Evolutionary conservation across 2,329 filamentous ascomycete genomes (phyloP).

Genomic region (Cercospora sp.): DNA sequence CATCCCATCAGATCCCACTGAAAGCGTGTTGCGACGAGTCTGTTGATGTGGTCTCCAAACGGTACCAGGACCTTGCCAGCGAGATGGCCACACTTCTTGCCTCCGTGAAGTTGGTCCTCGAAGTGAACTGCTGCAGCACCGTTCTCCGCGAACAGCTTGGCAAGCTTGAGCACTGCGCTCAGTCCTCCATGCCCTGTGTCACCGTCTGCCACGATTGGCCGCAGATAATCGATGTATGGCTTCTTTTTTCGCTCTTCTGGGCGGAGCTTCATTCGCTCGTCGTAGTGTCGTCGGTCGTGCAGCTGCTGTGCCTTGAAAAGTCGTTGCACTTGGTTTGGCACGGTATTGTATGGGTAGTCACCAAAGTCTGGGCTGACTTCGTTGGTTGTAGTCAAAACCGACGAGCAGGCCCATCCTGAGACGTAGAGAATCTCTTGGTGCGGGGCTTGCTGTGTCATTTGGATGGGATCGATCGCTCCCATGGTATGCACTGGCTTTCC

Average conservation of each 20-base stretch:
- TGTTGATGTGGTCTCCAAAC: constrained; percentile 92
- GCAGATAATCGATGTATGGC: constrained; percentile 87
- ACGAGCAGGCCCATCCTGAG: constrained; percentile 96
- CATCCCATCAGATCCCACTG: constrained; percentile 98
- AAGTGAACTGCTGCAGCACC: constrained; percentile 96
- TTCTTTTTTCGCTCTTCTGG: constrained; percentile 70
- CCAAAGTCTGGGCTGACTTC: constrained; percentile 97
- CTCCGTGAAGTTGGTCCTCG: constrained; percentile 95
- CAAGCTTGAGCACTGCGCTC: constrained; percentile 89
- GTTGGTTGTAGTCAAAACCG: constrained; percentile 87
- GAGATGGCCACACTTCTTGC: constrained; percentile 97
- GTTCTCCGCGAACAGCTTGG: constrained; percentile 96
- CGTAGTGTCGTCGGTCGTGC: constrained; percentile 96
- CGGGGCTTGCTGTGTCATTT: constrained; percentile 97
- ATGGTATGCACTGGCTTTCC: constrained; percentile 94
- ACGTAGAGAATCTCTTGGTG: constrained; percentile 96
- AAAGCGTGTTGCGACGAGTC: constrained; percentile 85
- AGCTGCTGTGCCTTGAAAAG: constrained; percentile 95
- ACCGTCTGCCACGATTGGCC: constrained; percentile 93
- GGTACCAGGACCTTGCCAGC: constrained; percentile 96
- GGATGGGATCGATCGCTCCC: constrained; percentile 97
- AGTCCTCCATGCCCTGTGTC: constrained; percentile 93
- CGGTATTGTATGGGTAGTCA: constrained; percentile 98
- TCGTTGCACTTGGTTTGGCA: constrained; percentile 95
- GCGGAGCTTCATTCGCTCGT: constrained; percentile 75